Percentiles rank a stretch among this genome's conserved stretches.
These are phyloP conservation scores for Lentinus polychrous DNA, from an alignment of 1,284 basidiomycete species.

Conservation along the genomic window DNA sequence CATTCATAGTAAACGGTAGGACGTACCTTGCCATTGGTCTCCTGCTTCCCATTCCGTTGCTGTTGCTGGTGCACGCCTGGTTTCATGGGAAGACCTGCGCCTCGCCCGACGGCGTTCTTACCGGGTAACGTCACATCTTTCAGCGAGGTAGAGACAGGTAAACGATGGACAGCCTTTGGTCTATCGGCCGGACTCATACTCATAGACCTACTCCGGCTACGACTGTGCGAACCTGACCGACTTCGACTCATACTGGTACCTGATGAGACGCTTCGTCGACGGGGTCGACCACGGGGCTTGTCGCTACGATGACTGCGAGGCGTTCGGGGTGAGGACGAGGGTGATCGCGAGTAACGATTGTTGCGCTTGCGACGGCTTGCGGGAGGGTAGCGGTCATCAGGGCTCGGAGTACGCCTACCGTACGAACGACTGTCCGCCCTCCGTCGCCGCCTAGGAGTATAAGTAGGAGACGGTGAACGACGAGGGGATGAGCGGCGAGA, in stretches of 20 bases:
- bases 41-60: slow-evolving; percentile 8
- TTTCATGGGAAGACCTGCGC: not conserved
- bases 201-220: slow-evolving; percentile 38
- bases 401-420: slow-evolving; percentile 29
- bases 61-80: not conserved
- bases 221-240: slow-evolving; percentile 27
- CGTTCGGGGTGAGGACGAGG: slow-evolving; percentile 15
- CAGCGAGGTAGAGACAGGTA: slow-evolving; percentile 45
- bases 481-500: slow-evolving; percentile 60
- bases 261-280: slow-evolving; percentile 24
- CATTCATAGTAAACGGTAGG: not conserved
- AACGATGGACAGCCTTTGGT: slow-evolving; percentile 52
- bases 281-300: slow-evolving; percentile 22
- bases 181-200: slow-evolving; percentile 44
- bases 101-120: slow-evolving; percentile 14
- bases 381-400: slow-evolving; percentile 13
- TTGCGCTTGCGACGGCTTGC: slow-evolving; percentile 16
- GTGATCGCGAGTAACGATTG: slow-evolving; percentile 20
- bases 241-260: slow-evolving; percentile 33
- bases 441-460: slow-evolving; percentile 42
- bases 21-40: slow-evolving; percentile 5
- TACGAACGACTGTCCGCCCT: slow-evolving; percentile 36
- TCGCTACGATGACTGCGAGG: slow-evolving; percentile 13
- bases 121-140: slow-evolving; percentile 31
- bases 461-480: slow-evolving; percentile 49